These are phyloP conservation scores for Phyllostachys edulis DNA, from an alignment of 176 grass and related monocot genomes.

Conservation along the genomic window DNA sequence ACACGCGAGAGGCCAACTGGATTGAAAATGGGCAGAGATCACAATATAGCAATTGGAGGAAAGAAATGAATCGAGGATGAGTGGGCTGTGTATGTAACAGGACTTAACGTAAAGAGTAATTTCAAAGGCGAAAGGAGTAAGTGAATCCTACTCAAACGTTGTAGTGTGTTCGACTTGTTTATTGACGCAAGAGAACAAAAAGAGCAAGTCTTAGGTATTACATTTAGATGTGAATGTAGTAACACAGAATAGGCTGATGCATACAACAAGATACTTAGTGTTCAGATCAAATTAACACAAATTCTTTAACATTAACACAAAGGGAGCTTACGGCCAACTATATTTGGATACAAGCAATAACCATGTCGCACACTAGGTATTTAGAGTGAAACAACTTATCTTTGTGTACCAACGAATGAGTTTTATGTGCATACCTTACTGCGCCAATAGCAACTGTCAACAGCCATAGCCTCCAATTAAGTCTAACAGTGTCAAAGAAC, in stretches of 20 bases:
- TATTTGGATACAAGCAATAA: neutral
- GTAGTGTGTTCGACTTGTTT: neutral
- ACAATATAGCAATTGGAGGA: neutral
- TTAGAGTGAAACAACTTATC: neutral
- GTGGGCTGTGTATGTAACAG: neutral
- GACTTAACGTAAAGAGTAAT: neutral
- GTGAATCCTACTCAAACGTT: neutral
- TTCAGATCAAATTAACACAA: neutral
- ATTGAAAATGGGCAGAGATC: conserved; percentile 14
- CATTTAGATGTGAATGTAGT: neutral
- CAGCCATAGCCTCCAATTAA: conserved; percentile 54
- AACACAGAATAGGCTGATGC: no score
- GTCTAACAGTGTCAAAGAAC: conserved; percentile 53
- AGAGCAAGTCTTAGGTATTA: neutral
- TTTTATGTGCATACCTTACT: conserved; percentile 35
- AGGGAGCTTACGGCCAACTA: no score
- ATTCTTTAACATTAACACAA: neutral
- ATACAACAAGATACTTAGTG: no score
- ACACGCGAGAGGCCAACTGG: conserved; percentile 65
- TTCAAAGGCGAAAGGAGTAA: neutral
- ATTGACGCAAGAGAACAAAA: neutral
- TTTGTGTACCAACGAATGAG: neutral
- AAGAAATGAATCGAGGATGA: conserved; percentile 10
- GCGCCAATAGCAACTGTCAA: conserved; percentile 52
- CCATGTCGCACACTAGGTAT: neutral